Percentiles rank a stretch among this genome's conserved stretches.
These are phyloP conservation scores for Pulicaria dysenterica DNA, from an alignment of 129 eudicot genomes.

Conservation along the genomic window DNA sequence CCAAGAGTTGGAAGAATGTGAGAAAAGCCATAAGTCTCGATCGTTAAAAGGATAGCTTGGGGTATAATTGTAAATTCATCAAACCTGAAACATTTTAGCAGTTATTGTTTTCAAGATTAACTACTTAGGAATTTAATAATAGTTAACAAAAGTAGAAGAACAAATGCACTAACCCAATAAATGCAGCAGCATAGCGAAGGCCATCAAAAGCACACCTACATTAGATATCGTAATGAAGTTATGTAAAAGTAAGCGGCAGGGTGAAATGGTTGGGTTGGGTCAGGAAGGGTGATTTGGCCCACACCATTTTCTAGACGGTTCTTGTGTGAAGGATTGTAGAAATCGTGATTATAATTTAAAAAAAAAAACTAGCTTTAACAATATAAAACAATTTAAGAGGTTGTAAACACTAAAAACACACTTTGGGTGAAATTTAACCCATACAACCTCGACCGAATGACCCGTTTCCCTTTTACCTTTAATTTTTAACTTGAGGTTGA, in stretches of 20 bases:
- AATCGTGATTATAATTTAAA: too few species aligned
- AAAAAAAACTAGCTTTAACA: too few species aligned
- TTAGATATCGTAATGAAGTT: not conserved
- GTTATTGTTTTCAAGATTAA: not conserved
- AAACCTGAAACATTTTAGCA: conserved; percentile 51
- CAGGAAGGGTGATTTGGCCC: not conserved
- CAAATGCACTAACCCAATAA: conserved; percentile 64
- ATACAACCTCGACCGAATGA: not conserved
- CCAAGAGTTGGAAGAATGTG: conserved; percentile 85
- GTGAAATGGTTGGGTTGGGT: not conserved
- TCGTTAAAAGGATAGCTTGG: conserved; percentile 82
- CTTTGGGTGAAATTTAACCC: not conserved
- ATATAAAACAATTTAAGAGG: not conserved
- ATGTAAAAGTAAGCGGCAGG: not conserved
- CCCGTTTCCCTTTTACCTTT: not conserved
- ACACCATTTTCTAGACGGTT: not conserved
- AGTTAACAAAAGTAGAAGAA: not conserved
- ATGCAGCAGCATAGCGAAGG: conserved; percentile 94
- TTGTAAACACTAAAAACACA: not conserved
- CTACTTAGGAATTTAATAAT: not conserved
- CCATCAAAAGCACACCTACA: conserved; percentile 99
- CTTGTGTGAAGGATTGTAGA: not conserved
- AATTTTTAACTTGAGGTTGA: not conserved
- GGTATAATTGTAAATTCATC: conserved; percentile 87
- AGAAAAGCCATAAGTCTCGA: conserved; percentile 95